Conservation (phyloP, 768 basidiomycete species). For the Sporobolomyces roseus region DNA sequence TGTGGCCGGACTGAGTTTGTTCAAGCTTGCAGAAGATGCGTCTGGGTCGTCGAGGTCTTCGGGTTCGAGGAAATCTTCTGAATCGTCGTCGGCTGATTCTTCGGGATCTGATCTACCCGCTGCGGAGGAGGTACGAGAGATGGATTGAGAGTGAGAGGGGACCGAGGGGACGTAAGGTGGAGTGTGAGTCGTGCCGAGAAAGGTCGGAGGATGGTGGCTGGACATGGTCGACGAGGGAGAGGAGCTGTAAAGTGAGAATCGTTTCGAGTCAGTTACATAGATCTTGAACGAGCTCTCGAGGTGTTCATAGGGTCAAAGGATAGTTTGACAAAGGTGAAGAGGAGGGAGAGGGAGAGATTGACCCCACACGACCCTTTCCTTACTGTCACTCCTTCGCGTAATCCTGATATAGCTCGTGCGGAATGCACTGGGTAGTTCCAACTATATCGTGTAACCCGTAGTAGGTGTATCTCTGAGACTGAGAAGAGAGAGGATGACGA, state of each 20-base stretch:
- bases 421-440: no score
- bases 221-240: no score
- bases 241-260: no score
- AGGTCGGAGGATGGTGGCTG: no score
- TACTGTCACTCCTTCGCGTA: no score
- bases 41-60: constrained; percentile 21
- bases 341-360: neutral
- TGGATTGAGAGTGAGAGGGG: constrained; percentile 10
- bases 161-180: neutral
- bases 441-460: no score
- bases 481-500: neutral
- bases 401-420: no score
- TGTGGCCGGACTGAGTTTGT: constrained; percentile 30
- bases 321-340: neutral
- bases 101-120: constrained; percentile 30
- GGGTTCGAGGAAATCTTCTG: constrained; percentile 34
- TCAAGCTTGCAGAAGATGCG: constrained; percentile 2
- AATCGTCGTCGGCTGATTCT: constrained; percentile 27
- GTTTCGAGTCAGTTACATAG: no score
- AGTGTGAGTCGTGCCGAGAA: no score
- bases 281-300: no score
- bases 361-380: constrained; percentile 3
- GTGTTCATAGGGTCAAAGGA: no score
- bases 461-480: no score
- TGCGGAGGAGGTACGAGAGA: constrained; percentile 41